Base-by-base conservation (phyloP, 306 rosid species). In the Citrullus mucosospermus region DNA sequence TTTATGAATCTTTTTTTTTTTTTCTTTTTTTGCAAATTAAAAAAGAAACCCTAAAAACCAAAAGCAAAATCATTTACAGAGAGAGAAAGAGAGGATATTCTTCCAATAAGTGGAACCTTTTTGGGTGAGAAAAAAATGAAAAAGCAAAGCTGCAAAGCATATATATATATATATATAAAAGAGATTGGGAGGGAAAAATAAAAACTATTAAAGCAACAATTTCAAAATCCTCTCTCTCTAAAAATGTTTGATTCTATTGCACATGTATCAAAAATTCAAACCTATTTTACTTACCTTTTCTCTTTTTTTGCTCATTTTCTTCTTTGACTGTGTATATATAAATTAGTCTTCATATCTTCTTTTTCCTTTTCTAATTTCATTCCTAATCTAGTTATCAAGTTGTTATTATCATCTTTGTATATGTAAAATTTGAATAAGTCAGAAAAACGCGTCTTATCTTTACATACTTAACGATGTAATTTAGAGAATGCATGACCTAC, bases 21-120 rank as follows among this genome's bases (percentile, higher is more conserved):
- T 28, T 34, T 14, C 0, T 59, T 28, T 8, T 67, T 67, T 67
- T 17, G 30, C 1, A 67, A 13, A 51, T 51, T 1, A 48, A 48
- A 17, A 36, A 66, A 18, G 10, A 17, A 36, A 38, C 11, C 22
- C 20, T 2, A 66, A 38, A 48, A 66, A 66, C 0, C 12, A 36
- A 34, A 34, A 34, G 46, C 12, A 66, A 66, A 65, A 65, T 36
- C 2, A 66, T 67, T 39, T 9, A 4, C 1, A 67, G 73, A 38
- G 72, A 66, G 51, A 66, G 51, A 67, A 8, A 69, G 36, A 70
- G 36, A 63, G 83, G 80, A 86, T 84, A 85, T 88, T 88, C 79
- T 89, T 78, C 75, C 90, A 88, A 80, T 86, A 85, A 90, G 89
- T 84, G 85, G 84, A 86, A 75, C 73, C 89, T 89, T 83, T 25